Evolutionary conservation across 1,284 basidiomycete genomes (phyloP), one percentile per base, ranked within the genome.

Genomic region (Trichosporon faecale): DNA sequence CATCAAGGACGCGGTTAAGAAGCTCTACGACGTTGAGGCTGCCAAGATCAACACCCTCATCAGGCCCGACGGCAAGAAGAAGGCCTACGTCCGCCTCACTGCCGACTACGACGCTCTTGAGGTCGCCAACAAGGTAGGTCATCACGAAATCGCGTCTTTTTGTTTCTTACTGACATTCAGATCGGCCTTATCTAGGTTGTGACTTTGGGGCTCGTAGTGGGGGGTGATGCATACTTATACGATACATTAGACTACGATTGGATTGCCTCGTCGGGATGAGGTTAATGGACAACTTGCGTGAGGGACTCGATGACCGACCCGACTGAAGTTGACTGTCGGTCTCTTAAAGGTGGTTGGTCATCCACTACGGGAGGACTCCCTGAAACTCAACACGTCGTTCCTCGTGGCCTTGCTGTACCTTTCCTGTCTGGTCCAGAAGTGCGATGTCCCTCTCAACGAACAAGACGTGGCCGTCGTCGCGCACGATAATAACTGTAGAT

Each of bases 31-130:
- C 80, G 95, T 98, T 70, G 90, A 96, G 85, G 92, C 95, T 44
- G 91, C 90, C 66, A 96, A 96, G 87, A 89, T 99, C 84, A 98
- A 98, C 90, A 99, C 97, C 66, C 89, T 99, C 80, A 98, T 98
- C 85, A 91, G 95, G 91, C 97, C 96, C 71, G 97, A 99, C 81
- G 96, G 97, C 72, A 94, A 92, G 89, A 99, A 99, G 89, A 99
- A 99, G 91, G 96, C 96, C 65, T 99, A 97, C 84, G 94, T 98
- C 70, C 90, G 95, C 67, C 87, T 99, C 80, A 93, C 94, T 46
- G 86, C 95, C 37, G 96, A 98, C 87, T 93, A 96, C 85, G 96
- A 99, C 82, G 96, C 96, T 66, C 86, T 98, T 77, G 96, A 99
- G 85, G 93, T 99, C 76, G 95, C 95, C 78, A 99, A 98, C 92